Evolutionary conservation across 495 filamentous ascomycete genomes (phyloP), one percentile per base, ranked within the genome.

Genomic region (Daldinia vernicosa): DNA sequence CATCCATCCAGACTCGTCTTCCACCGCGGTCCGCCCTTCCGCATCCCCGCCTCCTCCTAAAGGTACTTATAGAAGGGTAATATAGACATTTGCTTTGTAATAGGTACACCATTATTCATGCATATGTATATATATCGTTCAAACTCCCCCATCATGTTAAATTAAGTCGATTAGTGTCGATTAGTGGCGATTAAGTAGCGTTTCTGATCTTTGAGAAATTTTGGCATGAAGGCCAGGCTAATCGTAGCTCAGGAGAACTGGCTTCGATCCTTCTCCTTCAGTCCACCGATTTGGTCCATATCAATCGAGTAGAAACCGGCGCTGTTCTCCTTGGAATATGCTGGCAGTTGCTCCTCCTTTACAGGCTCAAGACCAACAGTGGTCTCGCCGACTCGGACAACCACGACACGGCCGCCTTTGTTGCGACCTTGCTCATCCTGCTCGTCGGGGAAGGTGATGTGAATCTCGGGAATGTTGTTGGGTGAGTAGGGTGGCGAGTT

Each of bases 401-500:
- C 87, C n/a, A 99, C 91, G 27, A 97, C 91, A 9, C 93, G 87
- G 28, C 94, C 94, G 54, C 91, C 94, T 82, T 91, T 92, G 66
- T 87, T 87, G 78, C 91, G 91, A 61, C 96, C 96, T 50, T 89
- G 88, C 71, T 97, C 91, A 74, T 94, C 95, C 58, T 91, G 88
- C 85, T 98, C 95, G 71, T 99, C 95, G 14, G 95, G 95, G 83
- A 99, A 98, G 0, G 95, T 99, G 76, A 99, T 97, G 78, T 94
- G 93, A 75, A 99, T 99, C 80, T 98, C 93, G 11, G 95, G 95
- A 12, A 98, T 88, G 62, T 85, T 85, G 70, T 82, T 85, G n/a
- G 93, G 92, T 63, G 92, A 94, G 51, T 89, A 79, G 28, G 94
- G 93, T 15, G 93, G 92, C 45, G 87, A 89, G 51, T 85, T 85